Evolutionary conservation across 2,329 filamentous ascomycete species (phyloP).

Genomic region (Xylariales sp.): DNA sequence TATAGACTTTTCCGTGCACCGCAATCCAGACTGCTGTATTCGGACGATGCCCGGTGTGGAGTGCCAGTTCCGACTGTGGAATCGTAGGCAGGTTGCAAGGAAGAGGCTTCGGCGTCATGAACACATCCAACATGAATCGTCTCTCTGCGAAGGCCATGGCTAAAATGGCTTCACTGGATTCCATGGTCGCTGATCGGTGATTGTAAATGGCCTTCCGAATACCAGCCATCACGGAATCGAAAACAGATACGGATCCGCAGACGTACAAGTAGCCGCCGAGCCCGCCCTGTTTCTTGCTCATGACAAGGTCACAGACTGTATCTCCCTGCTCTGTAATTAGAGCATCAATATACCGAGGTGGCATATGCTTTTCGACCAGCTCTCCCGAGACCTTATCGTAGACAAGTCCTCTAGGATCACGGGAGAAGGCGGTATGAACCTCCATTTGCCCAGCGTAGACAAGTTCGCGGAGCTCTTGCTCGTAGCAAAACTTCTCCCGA

Average conservation of each 20-base stretch:
- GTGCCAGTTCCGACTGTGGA: constrained; percentile 42
- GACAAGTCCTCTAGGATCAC: constrained; percentile 41
- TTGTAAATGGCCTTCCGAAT: constrained; percentile 52
- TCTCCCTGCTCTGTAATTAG: constrained; percentile 47
- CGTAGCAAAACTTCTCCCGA: constrained; percentile 47
- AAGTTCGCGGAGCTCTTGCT: constrained; percentile 41
- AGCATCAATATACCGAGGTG: constrained; percentile 47
- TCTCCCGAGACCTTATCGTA: constrained; percentile 37
- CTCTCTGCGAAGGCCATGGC: constrained; percentile 50
- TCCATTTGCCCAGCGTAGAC: constrained; percentile 45
- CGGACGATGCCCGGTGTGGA: constrained; percentile 45
- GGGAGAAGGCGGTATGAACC: constrained; percentile 48
- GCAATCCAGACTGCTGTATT: constrained; percentile 45
- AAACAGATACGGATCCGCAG: constrained; percentile 44
- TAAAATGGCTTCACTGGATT: constrained; percentile 44
- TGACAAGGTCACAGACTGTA: constrained; percentile 48
- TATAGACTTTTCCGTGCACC: constrained; percentile 49
- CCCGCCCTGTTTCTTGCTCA: constrained; percentile 52
- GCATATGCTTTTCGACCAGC: constrained; percentile 43
- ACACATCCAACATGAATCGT: constrained; percentile 52
- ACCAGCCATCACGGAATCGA: constrained; percentile 50
- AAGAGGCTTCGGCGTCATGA: constrained; percentile 50
- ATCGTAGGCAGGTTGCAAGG: constrained; percentile 47
- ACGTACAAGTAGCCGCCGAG: constrained; percentile 44
- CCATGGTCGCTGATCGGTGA: constrained; percentile 46